These are phyloP conservation scores for Yamadazyma endophytica DNA, from an alignment of 805 yeast genomes.

Conservation along the genomic window DNA sequence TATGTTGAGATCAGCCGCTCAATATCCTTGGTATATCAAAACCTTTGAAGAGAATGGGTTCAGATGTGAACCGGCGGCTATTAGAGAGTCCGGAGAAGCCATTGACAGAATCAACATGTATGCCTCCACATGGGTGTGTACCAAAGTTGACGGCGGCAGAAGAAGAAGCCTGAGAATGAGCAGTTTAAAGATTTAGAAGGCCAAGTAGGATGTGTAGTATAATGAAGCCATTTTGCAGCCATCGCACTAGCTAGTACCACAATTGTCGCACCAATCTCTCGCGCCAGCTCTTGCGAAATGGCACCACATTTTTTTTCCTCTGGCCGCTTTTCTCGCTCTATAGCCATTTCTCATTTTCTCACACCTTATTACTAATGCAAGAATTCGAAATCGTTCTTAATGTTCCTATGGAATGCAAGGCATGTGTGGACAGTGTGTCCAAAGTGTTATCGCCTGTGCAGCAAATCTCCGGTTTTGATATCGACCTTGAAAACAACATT, in stretches of 20 bases:
- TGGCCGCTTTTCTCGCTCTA: no score
- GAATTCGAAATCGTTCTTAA: constrained; percentile 69
- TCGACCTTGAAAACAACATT: constrained; percentile 56
- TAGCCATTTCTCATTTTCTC: no score
- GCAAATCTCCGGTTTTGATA: constrained; percentile 49
- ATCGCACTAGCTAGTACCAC: no score
- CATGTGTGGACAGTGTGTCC: constrained; percentile 61
- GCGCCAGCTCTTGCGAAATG: no score
- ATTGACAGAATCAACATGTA: constrained; percentile 85
- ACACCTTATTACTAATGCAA: no score
- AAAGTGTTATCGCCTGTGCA: constrained; percentile 47
- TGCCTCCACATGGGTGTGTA: constrained; percentile 85
- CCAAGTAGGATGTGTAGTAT: no score
- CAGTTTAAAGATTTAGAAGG: constrained; percentile 37
- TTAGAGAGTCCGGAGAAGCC: constrained; percentile 57
- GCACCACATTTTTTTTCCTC: no score
- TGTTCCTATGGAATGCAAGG: constrained; percentile 76
- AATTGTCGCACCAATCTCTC: no score
- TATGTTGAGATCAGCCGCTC: constrained; percentile 70
- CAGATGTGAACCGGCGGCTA: constrained; percentile 63
- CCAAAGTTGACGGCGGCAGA: constrained; percentile 32
- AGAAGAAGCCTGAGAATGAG: constrained; percentile 38
- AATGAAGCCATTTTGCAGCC: no score
- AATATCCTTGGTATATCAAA: constrained; percentile 72
- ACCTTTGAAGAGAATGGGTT: constrained; percentile 68